Percentiles rank a stretch among this genome's conserved stretches.
Evolutionary conservation across 1,284 basidiomycete species (phyloP).

Genomic region (Papiliotrema fonsecae): DNA sequence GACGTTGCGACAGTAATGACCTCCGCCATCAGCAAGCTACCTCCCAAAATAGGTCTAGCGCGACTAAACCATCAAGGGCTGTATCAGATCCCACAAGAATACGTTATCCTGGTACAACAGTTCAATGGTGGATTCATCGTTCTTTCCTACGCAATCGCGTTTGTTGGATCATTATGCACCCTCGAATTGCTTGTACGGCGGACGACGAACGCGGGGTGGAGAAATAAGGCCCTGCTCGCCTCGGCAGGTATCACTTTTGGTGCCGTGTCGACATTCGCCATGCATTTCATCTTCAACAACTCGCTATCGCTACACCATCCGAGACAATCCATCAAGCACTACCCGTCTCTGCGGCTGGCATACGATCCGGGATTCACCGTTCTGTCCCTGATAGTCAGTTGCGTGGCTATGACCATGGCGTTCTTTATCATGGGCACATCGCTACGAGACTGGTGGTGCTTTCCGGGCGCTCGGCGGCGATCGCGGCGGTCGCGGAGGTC

Average conservation of each 20-base stretch:
- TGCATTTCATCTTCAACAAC: constrained; percentile 51
- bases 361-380: constrained; percentile 49
- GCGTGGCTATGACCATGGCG: constrained; percentile 48
- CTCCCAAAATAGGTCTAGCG: constrained; percentile 3
- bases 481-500: constrained; percentile 4
- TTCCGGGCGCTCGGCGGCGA: constrained; percentile 15
- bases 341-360: constrained; percentile 36
- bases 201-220: constrained; percentile 46
- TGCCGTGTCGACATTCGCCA: constrained; percentile 49
- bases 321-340: constrained; percentile 13
- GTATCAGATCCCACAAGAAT: constrained; percentile 18
- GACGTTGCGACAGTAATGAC: neutral
- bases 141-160: constrained; percentile 45
- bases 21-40: neutral
- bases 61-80: constrained; percentile 1
- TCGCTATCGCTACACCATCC: constrained; percentile 45
- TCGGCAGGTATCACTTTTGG: constrained; percentile 49
- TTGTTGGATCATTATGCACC: constrained; percentile 48
- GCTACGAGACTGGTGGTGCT: constrained; percentile 31
- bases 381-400: constrained; percentile 48
- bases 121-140: constrained; percentile 48
- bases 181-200: constrained; percentile 47
- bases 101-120: constrained; percentile 32
- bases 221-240: constrained; percentile 45
- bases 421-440: constrained; percentile 51